Base-by-base conservation (phyloP, 2,329 filamentous ascomycete species). In the Colletotrichum costaricense region DNA sequence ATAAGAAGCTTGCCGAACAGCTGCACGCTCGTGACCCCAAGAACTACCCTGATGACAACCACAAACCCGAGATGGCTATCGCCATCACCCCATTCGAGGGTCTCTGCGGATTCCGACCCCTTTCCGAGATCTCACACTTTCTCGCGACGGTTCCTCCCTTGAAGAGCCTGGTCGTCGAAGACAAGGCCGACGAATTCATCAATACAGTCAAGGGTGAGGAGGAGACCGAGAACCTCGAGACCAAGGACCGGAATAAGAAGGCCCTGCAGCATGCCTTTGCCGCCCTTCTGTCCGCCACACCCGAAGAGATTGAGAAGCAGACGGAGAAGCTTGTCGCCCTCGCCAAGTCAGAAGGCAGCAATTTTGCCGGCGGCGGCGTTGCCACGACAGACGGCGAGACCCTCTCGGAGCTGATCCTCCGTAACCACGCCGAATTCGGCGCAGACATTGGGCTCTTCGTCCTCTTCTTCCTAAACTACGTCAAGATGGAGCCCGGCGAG, bases 1-100 rank as follows among this genome's bases (percentile, higher is more conserved):
- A 98, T 86, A 98, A 98, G 90, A 94, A 94, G 84, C 92, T 86
- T 16, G 97, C 97, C 64, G 96, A 97, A 85, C 86, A 95, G 81
- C 87, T 99, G 35, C 97, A 98, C 82, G 90, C 92, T 52, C 91
- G 89, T 75, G 96, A 99, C 80, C 90, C 95, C 62, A 94, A 94
- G 84, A 97, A 99, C 87, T 99, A 99, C 81, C 97, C 96, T 71
- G 95, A 99, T 87, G 96, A 98, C 86, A 99, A 99, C 86, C 97
- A 99, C 88, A 99, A 99, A 86, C 97, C 97, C 42, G 97, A 99
- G 85, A 99, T 99, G 97, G 95, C 97, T 75, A 98, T 99, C 82
- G 97, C 97, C 75, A 93, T 99, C 79, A 98, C 97, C 1, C 93
- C 95, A 0, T 99, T 99, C 77, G 96, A 98, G 81, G 97, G 97